These are phyloP conservation scores for Penicillium mononematosum DNA, from an alignment of 495 filamentous ascomycete genomes.

Conservation along the genomic window DNA sequence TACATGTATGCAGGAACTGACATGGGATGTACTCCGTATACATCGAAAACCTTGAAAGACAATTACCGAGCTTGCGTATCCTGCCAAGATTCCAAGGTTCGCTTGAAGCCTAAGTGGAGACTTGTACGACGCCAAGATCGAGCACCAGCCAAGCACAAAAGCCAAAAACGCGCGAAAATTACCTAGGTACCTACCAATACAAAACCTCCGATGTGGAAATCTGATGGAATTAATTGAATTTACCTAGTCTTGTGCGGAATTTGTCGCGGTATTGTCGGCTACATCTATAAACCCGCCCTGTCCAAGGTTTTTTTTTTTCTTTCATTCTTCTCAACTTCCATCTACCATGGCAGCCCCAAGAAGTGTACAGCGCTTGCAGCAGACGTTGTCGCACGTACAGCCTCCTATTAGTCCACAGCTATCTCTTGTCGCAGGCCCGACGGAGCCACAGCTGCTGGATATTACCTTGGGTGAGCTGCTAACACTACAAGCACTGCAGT, in stretches of 20 bases:
- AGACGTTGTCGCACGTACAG: slow-evolving; percentile 40
- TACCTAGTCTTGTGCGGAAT: slow-evolving; percentile 9
- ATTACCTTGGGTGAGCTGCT: slow-evolving; percentile 62
- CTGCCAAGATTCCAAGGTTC: slow-evolving; percentile 6
- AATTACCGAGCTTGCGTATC: too few relatives aligned
- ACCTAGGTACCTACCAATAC: slow-evolving; percentile 3
- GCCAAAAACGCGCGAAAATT: background rate
- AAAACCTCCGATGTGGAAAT: slow-evolving; percentile 11
- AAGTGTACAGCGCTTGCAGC: slow-evolving; percentile 38
- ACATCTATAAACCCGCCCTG: slow-evolving; percentile 14
- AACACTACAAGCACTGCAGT: slow-evolving; percentile 59
- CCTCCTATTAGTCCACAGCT: slow-evolving; percentile 21
- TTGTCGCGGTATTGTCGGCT: slow-evolving; percentile 13
- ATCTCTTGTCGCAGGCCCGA: slow-evolving; percentile 59
- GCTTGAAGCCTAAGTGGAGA: slow-evolving; percentile 5
- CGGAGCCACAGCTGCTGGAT: slow-evolving; percentile 57
- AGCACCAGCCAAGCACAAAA: slow-evolving; percentile 1
- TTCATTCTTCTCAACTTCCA: slow-evolving; percentile 2
- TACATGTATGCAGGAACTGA: too few relatives aligned
- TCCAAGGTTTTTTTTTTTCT: slow-evolving; percentile 12
- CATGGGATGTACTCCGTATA: too few relatives aligned
- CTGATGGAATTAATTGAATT: slow-evolving; percentile 12
- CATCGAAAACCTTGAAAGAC: too few relatives aligned
- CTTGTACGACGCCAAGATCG: slow-evolving; percentile 1
- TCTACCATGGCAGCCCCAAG: slow-evolving; percentile 29